Conservation (phyloP, 2,329 filamentous ascomycete genomes). For the Setomelanomma holmii region DNA sequence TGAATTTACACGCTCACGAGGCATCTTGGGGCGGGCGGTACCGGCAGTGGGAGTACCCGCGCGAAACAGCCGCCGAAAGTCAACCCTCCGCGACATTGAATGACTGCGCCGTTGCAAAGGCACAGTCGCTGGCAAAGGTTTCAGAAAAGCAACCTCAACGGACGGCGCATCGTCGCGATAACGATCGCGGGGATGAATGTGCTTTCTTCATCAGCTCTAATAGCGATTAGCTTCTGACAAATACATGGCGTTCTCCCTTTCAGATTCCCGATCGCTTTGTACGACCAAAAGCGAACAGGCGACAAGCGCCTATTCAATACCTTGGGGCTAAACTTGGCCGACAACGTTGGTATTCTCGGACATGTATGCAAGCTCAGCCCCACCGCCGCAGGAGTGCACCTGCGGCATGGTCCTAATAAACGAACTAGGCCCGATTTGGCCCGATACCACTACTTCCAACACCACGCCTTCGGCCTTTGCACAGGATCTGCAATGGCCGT, state of each 20-base stretch:
- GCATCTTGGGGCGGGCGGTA: background rate
- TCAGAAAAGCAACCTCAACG: background rate
- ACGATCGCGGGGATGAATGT: background rate
- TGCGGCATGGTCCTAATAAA: constrained; percentile 14
- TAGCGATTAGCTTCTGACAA: constrained; percentile 3
- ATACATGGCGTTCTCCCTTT: constrained; percentile 7
- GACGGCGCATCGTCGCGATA: background rate
- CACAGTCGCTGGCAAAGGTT: background rate
- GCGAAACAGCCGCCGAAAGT: background rate
- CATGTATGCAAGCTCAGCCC: constrained; percentile 39
- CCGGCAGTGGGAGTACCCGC: constrained; percentile 1
- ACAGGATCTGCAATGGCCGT: constrained; percentile 18
- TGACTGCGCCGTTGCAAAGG: background rate
- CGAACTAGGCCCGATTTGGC: constrained; percentile 28
- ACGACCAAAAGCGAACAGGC: constrained; percentile 9
- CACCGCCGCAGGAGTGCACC: background rate
- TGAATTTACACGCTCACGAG: background rate
- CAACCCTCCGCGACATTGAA: background rate
- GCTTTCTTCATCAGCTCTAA: no score
- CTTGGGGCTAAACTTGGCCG: constrained; percentile 42
- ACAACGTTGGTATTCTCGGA: constrained; percentile 36
- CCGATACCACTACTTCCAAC: constrained; percentile 23
- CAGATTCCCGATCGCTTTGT: constrained; percentile 1
- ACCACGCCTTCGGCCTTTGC: constrained; percentile 32
- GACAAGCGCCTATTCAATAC: constrained; percentile 11